Percentiles rank a stretch among this genome's conserved stretches.
Evolutionary conservation across 306 rosid genomes (phyloP).

Genomic region (Lagenaria siceraria): DNA sequence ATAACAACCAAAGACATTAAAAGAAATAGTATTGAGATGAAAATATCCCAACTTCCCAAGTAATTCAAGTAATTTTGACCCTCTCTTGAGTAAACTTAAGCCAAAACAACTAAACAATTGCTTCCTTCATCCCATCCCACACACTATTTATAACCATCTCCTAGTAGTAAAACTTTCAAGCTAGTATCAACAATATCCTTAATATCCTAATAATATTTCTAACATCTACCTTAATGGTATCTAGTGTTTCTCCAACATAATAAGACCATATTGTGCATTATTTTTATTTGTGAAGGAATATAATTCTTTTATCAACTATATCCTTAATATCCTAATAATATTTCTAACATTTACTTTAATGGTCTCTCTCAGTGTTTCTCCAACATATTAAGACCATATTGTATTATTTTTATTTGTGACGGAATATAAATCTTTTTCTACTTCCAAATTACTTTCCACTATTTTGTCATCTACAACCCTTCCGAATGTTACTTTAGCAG

Average conservation of each 20-base stretch:
- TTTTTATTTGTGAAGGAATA: not conserved
- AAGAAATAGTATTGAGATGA: not conserved
- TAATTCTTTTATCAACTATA: not conserved
- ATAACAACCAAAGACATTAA: not conserved
- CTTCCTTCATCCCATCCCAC: not conserved
- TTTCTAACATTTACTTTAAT: too few relatives aligned
- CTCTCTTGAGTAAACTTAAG: not conserved
- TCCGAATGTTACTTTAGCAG: too few relatives aligned
- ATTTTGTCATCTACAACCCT: too few relatives aligned
- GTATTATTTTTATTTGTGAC: too few relatives aligned
- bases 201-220: not conserved
- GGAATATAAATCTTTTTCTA: too few relatives aligned
- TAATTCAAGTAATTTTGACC: not conserved
- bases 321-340: too few relatives aligned
- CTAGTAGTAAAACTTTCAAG: not conserved
- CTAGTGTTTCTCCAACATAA: not conserved
- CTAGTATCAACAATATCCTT: not conserved
- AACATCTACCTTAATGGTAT: too few relatives aligned
- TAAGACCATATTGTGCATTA: not conserved
- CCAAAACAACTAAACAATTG: not conserved
- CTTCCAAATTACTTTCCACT: too few relatives aligned
- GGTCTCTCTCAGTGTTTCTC: too few relatives aligned
- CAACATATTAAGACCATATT: too few relatives aligned
- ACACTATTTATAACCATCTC: not conserved
- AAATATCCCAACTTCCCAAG: not conserved